Evolutionary conservation across 2,329 filamentous ascomycete genomes (phyloP).

Genomic region (Ophiostoma pallidulum): DNA sequence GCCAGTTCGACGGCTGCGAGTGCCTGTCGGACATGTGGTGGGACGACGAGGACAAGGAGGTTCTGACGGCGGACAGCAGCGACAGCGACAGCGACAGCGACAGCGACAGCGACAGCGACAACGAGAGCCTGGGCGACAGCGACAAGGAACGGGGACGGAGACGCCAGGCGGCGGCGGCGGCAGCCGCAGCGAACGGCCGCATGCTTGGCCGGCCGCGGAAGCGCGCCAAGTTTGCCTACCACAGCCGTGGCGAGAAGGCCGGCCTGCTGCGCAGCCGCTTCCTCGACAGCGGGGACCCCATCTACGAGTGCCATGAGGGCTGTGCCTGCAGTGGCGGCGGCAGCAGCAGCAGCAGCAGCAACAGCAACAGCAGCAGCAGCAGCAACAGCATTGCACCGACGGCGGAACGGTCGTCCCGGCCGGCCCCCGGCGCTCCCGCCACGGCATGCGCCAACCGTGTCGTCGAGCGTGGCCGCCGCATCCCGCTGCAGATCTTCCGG

Average conservation of each 20-base stretch:
- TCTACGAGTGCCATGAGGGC: slow-evolving; percentile 71
- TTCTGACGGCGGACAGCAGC: slow-evolving; percentile 37
- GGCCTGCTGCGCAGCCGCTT: slow-evolving; percentile 44
- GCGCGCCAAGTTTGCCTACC: slow-evolving; percentile 52
- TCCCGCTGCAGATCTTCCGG: slow-evolving; percentile 68
- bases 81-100: slow-evolving; percentile 22
- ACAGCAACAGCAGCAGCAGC: too few species aligned
- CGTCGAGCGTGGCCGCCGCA: slow-evolving; percentile 61
- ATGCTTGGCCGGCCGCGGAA: neutral
- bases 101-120: slow-evolving; percentile 18
- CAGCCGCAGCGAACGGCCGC: neutral
- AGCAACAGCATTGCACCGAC: too few species aligned
- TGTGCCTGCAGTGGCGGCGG: slow-evolving; percentile 50
- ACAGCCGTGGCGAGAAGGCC: slow-evolving; percentile 40
- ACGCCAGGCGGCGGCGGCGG: neutral
- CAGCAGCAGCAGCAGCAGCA: too few species aligned
- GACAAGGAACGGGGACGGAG: slow-evolving; percentile 3
- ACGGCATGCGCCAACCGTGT: slow-evolving; percentile 60
- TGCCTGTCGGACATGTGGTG: slow-evolving; percentile 51
- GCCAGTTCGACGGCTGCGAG: slow-evolving; percentile 57
- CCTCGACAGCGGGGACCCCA: slow-evolving; percentile 47
- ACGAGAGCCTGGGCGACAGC: slow-evolving; percentile 21
- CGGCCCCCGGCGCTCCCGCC: too few species aligned
- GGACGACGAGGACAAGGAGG: slow-evolving; percentile 48
- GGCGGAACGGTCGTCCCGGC: too few species aligned